A percentile compares a stretch with the other conserved stretches of the same genome.
Conservation (phyloP, 176 grass and related monocot genomes). For the Rhynchospora breviuscula region DNA sequence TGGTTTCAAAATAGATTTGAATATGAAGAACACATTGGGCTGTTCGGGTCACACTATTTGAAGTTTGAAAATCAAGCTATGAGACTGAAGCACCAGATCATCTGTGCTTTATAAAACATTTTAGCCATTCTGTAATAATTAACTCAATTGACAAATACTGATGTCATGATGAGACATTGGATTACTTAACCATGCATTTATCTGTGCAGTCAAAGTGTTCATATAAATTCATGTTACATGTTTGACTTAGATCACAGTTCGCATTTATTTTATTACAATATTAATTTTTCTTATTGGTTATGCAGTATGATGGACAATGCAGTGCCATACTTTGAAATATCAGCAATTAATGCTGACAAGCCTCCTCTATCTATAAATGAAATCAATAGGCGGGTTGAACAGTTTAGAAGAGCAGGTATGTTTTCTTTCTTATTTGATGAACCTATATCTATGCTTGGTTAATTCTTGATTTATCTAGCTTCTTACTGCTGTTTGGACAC, state of each 20-base stretch:
- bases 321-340: constrained; percentile 87
- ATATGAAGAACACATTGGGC: too few species aligned
- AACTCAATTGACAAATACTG: neutral
- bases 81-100: too few species aligned
- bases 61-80: too few species aligned
- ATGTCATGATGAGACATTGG: neutral
- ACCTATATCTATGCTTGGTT: neutral
- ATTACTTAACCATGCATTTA: neutral
- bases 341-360: constrained; percentile 92
- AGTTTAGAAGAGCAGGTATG: constrained; percentile 82
- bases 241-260: neutral
- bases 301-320: constrained; percentile 78
- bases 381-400: constrained; percentile 73
- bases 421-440: constrained; percentile 30
- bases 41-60: too few species aligned
- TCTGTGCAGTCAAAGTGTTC: neutral
- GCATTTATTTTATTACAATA: constrained; percentile 8
- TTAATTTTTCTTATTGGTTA: constrained; percentile 22
- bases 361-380: constrained; percentile 67
- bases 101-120: too few species aligned
- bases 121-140: too few species aligned
- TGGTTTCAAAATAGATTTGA: too few species aligned
- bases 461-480: neutral
- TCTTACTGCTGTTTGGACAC: neutral
- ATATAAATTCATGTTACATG: neutral